These are phyloP conservation scores for Aspergillus ibericus DNA, from an alignment of 2,329 filamentous ascomycete genomes.

Conservation along the genomic window DNA sequence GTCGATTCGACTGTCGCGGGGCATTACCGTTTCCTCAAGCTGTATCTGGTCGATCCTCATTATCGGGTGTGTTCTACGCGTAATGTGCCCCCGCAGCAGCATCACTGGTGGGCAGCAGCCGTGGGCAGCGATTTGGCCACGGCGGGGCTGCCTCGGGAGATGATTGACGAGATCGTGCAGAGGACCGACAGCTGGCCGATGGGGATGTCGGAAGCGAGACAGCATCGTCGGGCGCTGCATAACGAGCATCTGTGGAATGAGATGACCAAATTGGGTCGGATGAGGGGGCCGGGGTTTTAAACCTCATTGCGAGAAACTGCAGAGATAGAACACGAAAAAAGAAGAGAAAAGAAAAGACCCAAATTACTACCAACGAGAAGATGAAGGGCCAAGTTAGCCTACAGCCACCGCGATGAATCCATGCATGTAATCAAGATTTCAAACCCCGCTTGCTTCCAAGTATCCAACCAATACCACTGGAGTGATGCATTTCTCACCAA, in stretches of 20 bases:
- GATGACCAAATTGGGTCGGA: not conserved
- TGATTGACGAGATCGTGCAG: not conserved
- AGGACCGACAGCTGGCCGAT: not conserved
- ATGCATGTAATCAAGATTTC: too few relatives aligned
- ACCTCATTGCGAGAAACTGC: too few relatives aligned
- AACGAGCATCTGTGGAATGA: not conserved
- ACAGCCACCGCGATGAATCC: too few relatives aligned
- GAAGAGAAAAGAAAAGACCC: too few relatives aligned
- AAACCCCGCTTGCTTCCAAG: too few relatives aligned
- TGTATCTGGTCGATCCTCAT: conserved; percentile 12
- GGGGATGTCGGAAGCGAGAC: not conserved
- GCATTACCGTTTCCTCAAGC: conserved; percentile 5
- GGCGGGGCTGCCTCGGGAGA: not conserved
- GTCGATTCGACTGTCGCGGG: conserved; percentile 2
- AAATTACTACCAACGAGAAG: too few relatives aligned
- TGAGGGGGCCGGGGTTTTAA: not conserved
- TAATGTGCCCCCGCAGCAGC: conserved; percentile 10
- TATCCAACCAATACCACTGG: too few relatives aligned
- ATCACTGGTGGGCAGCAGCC: conserved; percentile 8
- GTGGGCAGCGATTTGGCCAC: not conserved
- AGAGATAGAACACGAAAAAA: too few relatives aligned
- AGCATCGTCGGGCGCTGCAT: not conserved
- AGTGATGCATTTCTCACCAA: too few relatives aligned
- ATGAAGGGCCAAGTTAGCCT: too few relatives aligned
- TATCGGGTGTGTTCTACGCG: conserved; percentile 9